Conservation (phyloP, 257 asterid species). For the Nemophila menziesii region DNA sequence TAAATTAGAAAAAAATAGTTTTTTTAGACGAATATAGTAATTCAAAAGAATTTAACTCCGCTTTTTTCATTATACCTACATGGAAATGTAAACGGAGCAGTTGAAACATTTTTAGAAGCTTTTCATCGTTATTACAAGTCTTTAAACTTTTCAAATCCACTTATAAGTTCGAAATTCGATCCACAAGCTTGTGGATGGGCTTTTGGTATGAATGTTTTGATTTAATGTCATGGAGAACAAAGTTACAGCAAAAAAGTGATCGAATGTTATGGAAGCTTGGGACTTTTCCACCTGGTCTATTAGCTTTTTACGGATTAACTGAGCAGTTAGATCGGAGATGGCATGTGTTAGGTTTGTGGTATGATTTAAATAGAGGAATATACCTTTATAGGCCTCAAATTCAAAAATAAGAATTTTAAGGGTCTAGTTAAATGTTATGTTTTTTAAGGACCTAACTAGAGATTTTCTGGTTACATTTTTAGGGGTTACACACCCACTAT, state of each 20-base stretch:
- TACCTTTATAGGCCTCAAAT: too few relatives aligned
- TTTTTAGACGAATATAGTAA: constrained; percentile 37
- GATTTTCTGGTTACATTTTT: too few relatives aligned
- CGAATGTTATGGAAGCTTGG: constrained; percentile 45
- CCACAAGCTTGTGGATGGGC: constrained; percentile 54
- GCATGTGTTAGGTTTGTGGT: constrained; percentile 42
- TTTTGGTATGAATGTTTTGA: constrained; percentile 39
- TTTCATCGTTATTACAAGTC: constrained; percentile 40
- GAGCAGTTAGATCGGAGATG: constrained; percentile 30
- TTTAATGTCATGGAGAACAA: constrained; percentile 35
- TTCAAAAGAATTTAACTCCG: constrained; percentile 33
- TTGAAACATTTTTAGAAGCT: constrained; percentile 39
- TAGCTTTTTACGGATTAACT: constrained; percentile 40
- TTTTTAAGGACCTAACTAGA: too few relatives aligned
- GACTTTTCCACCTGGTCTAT: constrained; percentile 35
- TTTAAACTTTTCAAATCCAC: constrained; percentile 32
- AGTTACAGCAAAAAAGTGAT: constrained; percentile 36
- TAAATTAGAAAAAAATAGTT: constrained; percentile 27
- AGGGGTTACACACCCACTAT: too few relatives aligned
- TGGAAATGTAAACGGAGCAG: constrained; percentile 44
- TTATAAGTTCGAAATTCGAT: constrained; percentile 31
- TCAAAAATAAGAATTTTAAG: too few relatives aligned
- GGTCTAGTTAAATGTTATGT: too few relatives aligned
- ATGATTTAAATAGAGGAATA: too few relatives aligned
- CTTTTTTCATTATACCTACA: constrained; percentile 30